Evolutionary conservation across 768 basidiomycete genomes (phyloP), one percentile per base, ranked within the genome.

Genomic region (Boletus pseudo-olivaceus): DNA sequence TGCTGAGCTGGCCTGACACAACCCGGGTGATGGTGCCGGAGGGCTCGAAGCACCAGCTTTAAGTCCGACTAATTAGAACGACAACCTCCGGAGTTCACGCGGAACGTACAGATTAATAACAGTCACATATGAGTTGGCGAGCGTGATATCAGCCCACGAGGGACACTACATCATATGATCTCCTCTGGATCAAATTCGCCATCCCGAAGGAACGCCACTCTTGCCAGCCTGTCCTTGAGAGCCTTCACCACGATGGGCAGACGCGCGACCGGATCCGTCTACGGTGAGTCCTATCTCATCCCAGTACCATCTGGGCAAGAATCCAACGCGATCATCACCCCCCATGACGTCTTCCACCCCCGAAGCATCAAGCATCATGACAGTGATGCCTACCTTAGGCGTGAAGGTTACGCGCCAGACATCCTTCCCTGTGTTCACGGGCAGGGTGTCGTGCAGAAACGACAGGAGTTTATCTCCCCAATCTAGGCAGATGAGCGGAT

Each of bases 271-370:
- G 30, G 53, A 47, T 50, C 48, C 54, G 12, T 61, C 45, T 1
- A 38, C 7, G 19, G 37, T 11, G 10, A 14, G 43, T 7, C 6
- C 52, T 30, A 65, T 20, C 46, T 69, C 68, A 8, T 78, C 69
- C 65, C 72, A 87, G 68, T 85, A 92, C 85, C 85, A 87, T 57
- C 69, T 75, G 10, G 90, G 90, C 38, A 93, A 63, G 60, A 93
- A 88, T n/a, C 91, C 90, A 20, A 89, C 78, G 46, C 90, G 73
- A 49, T 88, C 86, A 68, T 90, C 88, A 5, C 81, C 82, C 23
- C 74, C 79, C 54, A 72, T 72, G 2, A 90, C 87, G 17, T 88
- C 88, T 42, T 71, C 74, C 30, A 82, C 71, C 10, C 74, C 82
- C 44, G 62, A 67, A 5, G 71, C 66, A 54, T 80, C 80, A 34